These are phyloP conservation scores for Pseudozyma tsukubaensis DNA, from an alignment of 1,284 basidiomycete species.

Conservation along the genomic window DNA sequence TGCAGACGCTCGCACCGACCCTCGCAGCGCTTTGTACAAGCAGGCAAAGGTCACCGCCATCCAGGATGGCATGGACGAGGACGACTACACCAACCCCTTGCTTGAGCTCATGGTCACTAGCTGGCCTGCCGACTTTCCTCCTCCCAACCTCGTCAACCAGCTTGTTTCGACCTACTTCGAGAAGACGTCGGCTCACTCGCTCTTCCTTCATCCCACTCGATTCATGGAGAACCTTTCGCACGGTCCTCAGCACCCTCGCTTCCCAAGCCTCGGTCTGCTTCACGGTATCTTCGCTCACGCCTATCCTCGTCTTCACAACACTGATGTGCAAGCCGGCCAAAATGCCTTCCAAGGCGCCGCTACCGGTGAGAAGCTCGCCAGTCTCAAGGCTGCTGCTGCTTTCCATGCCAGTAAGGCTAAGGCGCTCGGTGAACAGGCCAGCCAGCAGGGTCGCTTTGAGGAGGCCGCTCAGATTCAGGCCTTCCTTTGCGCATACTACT, in stretches of 20 bases:
- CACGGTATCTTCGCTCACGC: conserved; percentile 57
- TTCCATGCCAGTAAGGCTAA: conserved; percentile 54
- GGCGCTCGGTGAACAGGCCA: conserved; percentile 24
- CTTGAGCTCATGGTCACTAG: conserved; percentile 54
- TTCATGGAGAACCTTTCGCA: conserved; percentile 53
- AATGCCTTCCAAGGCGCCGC: conserved; percentile 29
- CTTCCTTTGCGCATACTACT: conserved; percentile 50
- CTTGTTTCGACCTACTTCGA: conserved; percentile 53
- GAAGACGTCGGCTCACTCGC: conserved; percentile 33
- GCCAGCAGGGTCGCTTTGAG: conserved; percentile 41
- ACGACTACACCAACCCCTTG: conserved; percentile 34
- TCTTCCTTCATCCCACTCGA: conserved; percentile 46
- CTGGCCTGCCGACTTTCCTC: conserved; percentile 60
- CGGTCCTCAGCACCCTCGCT: conserved; percentile 49
- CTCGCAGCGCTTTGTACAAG: conserved; percentile 27
- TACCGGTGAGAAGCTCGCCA: conserved; percentile 35
- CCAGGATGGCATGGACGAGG: conserved; percentile 45
- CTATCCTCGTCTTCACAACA: conserved; percentile 33
- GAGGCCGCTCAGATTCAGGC: conserved; percentile 47
- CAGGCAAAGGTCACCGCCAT: conserved; percentile 47
- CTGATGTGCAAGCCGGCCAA: conserved; percentile 22
- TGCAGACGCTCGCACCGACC: conserved; percentile 29
- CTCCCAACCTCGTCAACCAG: conserved; percentile 51
- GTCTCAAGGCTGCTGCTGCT: conserved; percentile 38
- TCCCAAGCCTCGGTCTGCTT: conserved; percentile 48